Evolutionary conservation across 176 grass and related monocot genomes (phyloP).

Genomic region (Miscanthus lutarioriparius): DNA sequence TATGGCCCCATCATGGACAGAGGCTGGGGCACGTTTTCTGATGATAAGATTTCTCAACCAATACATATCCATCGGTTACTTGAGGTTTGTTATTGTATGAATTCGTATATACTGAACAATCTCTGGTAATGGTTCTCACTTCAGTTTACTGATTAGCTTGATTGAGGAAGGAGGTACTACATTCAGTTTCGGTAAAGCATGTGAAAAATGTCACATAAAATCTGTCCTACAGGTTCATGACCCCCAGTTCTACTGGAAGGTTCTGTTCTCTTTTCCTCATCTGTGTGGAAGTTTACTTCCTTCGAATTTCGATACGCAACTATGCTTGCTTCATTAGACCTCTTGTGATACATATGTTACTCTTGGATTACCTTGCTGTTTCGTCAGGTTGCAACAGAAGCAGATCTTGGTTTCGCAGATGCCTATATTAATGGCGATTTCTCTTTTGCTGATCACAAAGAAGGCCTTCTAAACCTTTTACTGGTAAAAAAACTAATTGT

Average conservation of each 20-base stretch:
- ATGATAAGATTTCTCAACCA: constrained; percentile 69
- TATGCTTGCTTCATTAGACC: background rate
- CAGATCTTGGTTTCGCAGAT: constrained; percentile 76
- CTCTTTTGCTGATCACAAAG: constrained; percentile 69
- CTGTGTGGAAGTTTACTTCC: background rate
- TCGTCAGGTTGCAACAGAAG: constrained; percentile 68
- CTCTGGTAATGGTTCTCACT: background rate
- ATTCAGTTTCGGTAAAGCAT: constrained; percentile 54
- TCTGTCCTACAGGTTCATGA: constrained; percentile 56
- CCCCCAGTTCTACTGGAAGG: constrained; percentile 88
- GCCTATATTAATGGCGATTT: constrained; percentile 78
- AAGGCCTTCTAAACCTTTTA: constrained; percentile 82
- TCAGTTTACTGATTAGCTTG: constrained; percentile 35
- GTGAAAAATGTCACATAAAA: constrained; percentile 37
- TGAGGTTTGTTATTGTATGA: constrained; percentile 53
- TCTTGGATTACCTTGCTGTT: background rate
- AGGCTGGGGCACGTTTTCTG: constrained; percentile 62
- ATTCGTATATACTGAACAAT: background rate
- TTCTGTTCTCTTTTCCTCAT: constrained; percentile 10
- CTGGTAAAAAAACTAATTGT: constrained; percentile 41
- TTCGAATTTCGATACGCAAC: background rate
- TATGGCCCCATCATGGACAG: constrained; percentile 65
- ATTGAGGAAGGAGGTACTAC: constrained; percentile 72
- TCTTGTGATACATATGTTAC: background rate
- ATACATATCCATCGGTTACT: constrained; percentile 61